Base-by-base conservation (phyloP, 176 grass and related monocot genomes). In the Guadua angustifolia region DNA sequence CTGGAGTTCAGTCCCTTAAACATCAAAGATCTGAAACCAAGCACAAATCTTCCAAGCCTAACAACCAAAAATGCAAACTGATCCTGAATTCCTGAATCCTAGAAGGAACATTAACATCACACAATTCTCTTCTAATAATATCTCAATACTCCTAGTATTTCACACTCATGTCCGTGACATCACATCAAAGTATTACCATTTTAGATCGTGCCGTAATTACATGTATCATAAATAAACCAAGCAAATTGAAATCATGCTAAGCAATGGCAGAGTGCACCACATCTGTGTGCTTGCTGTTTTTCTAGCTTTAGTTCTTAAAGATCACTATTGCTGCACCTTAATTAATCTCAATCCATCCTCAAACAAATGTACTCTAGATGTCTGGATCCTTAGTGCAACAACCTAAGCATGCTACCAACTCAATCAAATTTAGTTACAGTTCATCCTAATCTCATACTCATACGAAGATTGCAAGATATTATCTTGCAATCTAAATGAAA, bases 401-500 rank as follows among this genome's bases (percentile, higher is more conserved):
- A 56, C 53, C 19, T 56, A 9, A 56, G 40, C 2, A 73, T 44
- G 49, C 9, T n/a, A 58, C 47, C 32, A 61, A 8, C 4, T 64
- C 43, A 52, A 47, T 35, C 55, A 46, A 43, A 40, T 22, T 7
- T 24, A 64, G n/a, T 24, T 68, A 17, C 9, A 70, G 52, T 18
- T 74, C 39, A 60, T 49, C 16, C 12, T 5, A 56, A 73, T 73
- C 5, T 57, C 58, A 73, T 16, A 38, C 3, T 57, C 58, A 73
- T 16, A 38, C 3, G 49, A 53, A 49, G 26, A 75, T 63, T 70
- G 65, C 7, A n/a, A n/a, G n/a, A n/a, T 53, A 29, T 14, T 7
- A 39, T 43, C 5, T 21, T 50, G 26, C 17, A 87, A 68, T 73
- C 57, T 69, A 11, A 72, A 79, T 58, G 55, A 52, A 64, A 9